phyloP scores from a whole-genome alignment of 2,329 filamentous ascomycete species.

The Colletotrichum gigasporum region DNA sequence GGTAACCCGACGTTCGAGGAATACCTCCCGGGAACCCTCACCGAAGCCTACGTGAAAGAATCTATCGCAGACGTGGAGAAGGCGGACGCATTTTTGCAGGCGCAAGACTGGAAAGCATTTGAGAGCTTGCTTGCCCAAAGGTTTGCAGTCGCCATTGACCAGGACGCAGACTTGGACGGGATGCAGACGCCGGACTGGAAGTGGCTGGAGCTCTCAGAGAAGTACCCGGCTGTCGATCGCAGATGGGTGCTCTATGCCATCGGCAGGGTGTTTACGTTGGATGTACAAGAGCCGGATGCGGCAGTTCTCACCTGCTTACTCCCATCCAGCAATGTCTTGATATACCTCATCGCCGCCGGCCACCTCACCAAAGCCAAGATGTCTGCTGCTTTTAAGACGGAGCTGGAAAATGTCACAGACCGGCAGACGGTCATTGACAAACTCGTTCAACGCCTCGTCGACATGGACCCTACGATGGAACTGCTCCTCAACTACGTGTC shows the following conservation, averaged over 20 bases:
- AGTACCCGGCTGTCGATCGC: conserved; percentile 67
- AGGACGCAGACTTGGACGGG: conserved; percentile 34
- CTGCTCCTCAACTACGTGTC: conserved; percentile 73
- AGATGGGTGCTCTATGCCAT: conserved; percentile 73
- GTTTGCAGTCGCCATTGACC: conserved; percentile 43
- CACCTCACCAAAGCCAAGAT: conserved; percentile 69
- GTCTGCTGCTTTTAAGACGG: conserved; percentile 64
- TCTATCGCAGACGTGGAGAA: conserved; percentile 54
- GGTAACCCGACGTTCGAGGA: conserved; percentile 30
- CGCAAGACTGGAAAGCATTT: conserved; percentile 57
- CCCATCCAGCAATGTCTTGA: conserved; percentile 63
- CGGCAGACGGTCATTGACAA: conserved; percentile 55
- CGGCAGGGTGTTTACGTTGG: conserved; percentile 68
- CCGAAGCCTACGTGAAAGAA: conserved; percentile 57
- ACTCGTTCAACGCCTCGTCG: conserved; percentile 68
- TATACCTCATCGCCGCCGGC: conserved; percentile 68
- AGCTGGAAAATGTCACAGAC: conserved; percentile 55
- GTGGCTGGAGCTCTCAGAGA: conserved; percentile 51
- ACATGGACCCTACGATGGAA: conserved; percentile 75
- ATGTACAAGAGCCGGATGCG: conserved; percentile 43
- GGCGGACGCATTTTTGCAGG: conserved; percentile 58
- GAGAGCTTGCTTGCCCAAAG: conserved; percentile 60
- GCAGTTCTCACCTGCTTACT: conserved; percentile 49
- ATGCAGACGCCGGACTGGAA: conserved; percentile 55
- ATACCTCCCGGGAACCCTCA: conserved; percentile 60